Evolutionary conservation across 1,284 basidiomycete genomes (phyloP).

Genomic region (Malassezia sp.): DNA sequence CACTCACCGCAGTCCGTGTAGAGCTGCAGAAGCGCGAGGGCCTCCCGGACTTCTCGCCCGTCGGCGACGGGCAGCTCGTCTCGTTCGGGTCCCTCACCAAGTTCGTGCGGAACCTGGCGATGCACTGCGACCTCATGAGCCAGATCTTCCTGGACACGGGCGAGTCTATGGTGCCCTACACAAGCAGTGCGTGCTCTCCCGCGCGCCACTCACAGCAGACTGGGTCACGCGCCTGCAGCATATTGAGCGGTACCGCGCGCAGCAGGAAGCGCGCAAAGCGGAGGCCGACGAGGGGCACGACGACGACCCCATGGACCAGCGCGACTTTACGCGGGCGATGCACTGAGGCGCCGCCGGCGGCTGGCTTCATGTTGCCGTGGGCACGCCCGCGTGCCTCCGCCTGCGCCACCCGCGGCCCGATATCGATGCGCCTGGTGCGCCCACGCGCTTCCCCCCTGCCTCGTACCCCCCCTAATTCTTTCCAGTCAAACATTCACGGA

Average conservation of each 20-base stretch:
- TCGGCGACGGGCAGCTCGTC: constrained; percentile 40
- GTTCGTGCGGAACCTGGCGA: constrained; percentile 39
- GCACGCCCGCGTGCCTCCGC: too few species aligned
- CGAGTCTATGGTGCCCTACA: constrained; percentile 38
- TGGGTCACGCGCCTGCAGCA: constrained; percentile 33
- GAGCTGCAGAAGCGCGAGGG: constrained; percentile 36
- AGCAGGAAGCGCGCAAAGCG: constrained; percentile 3
- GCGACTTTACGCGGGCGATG: constrained; percentile 28
- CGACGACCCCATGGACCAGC: constrained; percentile 12
- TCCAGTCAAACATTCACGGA: too few species aligned
- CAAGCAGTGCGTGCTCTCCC: too few species aligned
- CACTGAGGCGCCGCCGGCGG: too few species aligned
- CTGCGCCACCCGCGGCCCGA: too few species aligned
- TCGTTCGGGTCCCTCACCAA: constrained; percentile 29
- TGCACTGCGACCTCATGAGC: constrained; percentile 40
- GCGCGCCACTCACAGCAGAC: constrained; percentile 12
- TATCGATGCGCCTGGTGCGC: too few species aligned
- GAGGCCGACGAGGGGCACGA: background rate
- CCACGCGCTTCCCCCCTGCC: too few species aligned
- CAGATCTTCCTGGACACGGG: constrained; percentile 43
- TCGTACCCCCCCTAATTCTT: too few species aligned
- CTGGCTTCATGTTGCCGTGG: too few species aligned
- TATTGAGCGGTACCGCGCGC: constrained; percentile 18
- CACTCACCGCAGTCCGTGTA: constrained; percentile 25
- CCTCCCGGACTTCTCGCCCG: constrained; percentile 40